Conservation (phyloP, 2,329 filamentous ascomycete species). For the Cladobotryum mycophilum region DNA sequence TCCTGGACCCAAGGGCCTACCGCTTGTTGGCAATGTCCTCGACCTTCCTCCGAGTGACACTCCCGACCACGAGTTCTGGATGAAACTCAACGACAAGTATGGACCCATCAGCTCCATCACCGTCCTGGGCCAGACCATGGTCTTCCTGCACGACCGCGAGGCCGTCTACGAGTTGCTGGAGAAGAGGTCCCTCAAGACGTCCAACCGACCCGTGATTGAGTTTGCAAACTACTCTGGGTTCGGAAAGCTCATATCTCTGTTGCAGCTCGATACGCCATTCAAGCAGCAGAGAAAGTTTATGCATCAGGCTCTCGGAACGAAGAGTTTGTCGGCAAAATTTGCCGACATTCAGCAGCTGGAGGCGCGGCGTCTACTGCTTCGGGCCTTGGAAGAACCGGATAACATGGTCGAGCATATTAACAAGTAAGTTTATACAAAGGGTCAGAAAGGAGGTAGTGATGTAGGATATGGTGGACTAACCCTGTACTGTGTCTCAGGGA, state of each 20-base stretch:
- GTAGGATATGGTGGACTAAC: not conserved
- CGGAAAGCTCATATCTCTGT: not conserved
- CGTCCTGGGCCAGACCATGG: constrained; percentile 25
- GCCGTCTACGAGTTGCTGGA: constrained; percentile 30
- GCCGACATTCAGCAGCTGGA: not conserved
- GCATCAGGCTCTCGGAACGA: constrained; percentile 1
- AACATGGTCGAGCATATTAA: constrained; percentile 1
- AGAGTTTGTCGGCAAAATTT: not conserved
- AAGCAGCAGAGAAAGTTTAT: constrained; percentile 1
- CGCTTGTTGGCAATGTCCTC: constrained; percentile 39
- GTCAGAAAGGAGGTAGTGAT: not conserved
- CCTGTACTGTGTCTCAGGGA: not conserved
- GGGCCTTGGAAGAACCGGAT: not conserved
- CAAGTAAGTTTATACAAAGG: not conserved
- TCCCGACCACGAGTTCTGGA: constrained; percentile 27
- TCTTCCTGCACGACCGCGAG: constrained; percentile 32
- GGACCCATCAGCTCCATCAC: constrained; percentile 19
- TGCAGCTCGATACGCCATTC: not conserved
- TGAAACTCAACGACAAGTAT: constrained; percentile 25
- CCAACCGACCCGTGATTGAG: not conserved
- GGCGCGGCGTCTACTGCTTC: not conserved
- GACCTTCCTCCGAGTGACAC: constrained; percentile 32
- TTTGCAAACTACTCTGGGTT: constrained; percentile 5
- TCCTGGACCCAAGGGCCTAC: constrained; percentile 26
- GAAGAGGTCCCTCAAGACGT: constrained; percentile 24